Evolutionary conservation across 352 stramenopile species (phyloP), one percentile per base, ranked within the genome.

Genomic region (Halophytophthora polymorphica): DNA sequence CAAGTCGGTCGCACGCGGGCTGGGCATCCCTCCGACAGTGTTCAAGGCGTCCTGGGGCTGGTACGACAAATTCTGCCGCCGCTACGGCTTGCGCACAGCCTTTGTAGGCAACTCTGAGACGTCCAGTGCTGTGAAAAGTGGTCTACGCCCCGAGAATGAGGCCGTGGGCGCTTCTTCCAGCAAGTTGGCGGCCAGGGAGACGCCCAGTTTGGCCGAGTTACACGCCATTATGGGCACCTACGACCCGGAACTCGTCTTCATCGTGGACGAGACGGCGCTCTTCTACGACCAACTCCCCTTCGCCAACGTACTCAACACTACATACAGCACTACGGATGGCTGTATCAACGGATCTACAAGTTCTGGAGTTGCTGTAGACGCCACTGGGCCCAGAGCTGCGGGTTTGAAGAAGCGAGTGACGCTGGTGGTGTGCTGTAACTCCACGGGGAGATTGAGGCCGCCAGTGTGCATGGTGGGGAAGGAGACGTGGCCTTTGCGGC

Each of bases 21-120:
- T 71, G 48, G 48, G 40, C 6, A 61, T 71, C 29, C 37, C 17
- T 7, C 47, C 58, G 2, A 43, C 53, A 2, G 39, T 54, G 1
- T 75, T 75, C 48, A 70, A 69, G 39, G 62, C 49, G 18, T 72
- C 62, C 5, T 71, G 64, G 52, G 66, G 62, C 28, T 75, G 66
- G 66, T 75, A 75, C 42, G 60, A 68, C 53, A 69, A 69, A 25
- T 72, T 75, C 34, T 64, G 54, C 34, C 49, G 55, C 18, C 50
- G 66, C 36, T 67, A 64, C 25, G 62, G 62, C n/a, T 5, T 71
- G n/a, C 35, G 48, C 6, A 56, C 57, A 0, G 61, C 44, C 13
- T 64, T 61, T 36, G 13, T 67, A 13, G 23, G 31, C 1, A 38
- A 14, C 13, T 3, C 33, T 25, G 11, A 6, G 25, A 61, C 0